Base-by-base conservation (phyloP, 768 basidiomycete genomes). In the Amanita rimosa region DNA sequence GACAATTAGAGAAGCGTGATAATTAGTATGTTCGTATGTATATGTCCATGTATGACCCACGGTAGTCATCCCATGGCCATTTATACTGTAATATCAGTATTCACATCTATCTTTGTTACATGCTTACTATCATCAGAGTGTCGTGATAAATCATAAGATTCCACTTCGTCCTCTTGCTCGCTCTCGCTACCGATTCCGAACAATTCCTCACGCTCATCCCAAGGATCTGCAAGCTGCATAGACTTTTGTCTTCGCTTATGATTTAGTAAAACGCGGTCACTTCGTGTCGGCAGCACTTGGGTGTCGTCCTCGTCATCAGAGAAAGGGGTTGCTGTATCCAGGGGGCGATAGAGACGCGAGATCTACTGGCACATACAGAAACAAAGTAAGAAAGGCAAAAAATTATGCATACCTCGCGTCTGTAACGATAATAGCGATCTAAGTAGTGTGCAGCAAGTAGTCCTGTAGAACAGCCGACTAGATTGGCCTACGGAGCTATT, bases 141-240 rank as follows among this genome's bases (percentile, higher is more conserved):
- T 14, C 11, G 35, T 19, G 41, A 19, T 19, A 37, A 11, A 33
- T 22, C 44, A 48, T 41, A 21, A 50, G 34, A 11, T 7, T 55
- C 53, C 40, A 58, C 53, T 46, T 58, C 46, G 40, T 67, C 67
- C 50, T 85, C 81, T 16, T 74, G 68, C 43, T 81, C 79, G 55
- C 78, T 79, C 51, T 79, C 77, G 8, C 72, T 76, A 3, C 80
- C 85, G 45, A 85, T 69, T 37, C 71, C 79, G 60, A 89, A 86
- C 29, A 84, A 53, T 48, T 87, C 84, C 63, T 90, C 86, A 22
- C 79, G 74, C 55, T 84, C 83, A 53, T 88, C 82, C 85, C 85
- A 89, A 38, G 83, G 78, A 60, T 85, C 72, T 13, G 71, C 69
- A 38, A 85, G 65, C 16, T 72, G 73, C 44, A 63, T 58, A 27